Conservation (phyloP, 768 basidiomycete genomes). For the Nevesoporus exiguus region DNA sequence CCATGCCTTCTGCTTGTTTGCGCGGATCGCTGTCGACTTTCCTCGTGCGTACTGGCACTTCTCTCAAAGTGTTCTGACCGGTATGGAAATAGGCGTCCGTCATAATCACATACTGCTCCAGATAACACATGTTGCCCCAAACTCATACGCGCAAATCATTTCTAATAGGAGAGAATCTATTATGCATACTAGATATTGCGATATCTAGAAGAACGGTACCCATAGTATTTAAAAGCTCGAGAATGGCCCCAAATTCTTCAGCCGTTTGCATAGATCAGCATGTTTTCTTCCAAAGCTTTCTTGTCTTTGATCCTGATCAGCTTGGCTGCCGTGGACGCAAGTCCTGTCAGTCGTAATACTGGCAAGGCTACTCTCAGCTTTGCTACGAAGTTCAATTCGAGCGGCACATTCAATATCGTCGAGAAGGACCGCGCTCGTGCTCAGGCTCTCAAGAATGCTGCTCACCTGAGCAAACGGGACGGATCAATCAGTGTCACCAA, state of each 20-base stretch:
- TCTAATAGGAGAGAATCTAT: neutral
- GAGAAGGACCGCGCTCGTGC: constrained; percentile 2
- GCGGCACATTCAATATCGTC: constrained; percentile 10
- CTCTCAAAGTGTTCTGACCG: neutral
- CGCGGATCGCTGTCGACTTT: neutral
- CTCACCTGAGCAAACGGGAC: constrained; percentile 27
- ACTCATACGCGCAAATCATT: neutral
- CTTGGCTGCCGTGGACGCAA: constrained; percentile 14
- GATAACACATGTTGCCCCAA: too few relatives aligned
- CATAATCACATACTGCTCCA: neutral
- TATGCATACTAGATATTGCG: neutral
- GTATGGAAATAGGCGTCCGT: neutral
- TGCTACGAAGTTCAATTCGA: constrained; percentile 12
- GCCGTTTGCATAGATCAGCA: constrained; percentile 1
- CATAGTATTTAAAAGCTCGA: neutral
- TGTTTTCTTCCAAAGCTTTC: constrained; percentile 15
- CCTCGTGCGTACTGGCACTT: neutral
- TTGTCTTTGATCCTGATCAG: constrained; percentile 14
- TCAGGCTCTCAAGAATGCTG: constrained; percentile 12
- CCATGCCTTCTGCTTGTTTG: neutral
- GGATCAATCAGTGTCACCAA: constrained; percentile 17
- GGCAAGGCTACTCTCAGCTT: constrained; percentile 16
- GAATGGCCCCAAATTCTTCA: neutral
- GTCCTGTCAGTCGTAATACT: constrained; percentile 7
- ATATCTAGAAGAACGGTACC: neutral